Evolutionary conservation across 2,329 filamentous ascomycete species (phyloP).

Genomic region (Coniochaeta ligniaria): DNA sequence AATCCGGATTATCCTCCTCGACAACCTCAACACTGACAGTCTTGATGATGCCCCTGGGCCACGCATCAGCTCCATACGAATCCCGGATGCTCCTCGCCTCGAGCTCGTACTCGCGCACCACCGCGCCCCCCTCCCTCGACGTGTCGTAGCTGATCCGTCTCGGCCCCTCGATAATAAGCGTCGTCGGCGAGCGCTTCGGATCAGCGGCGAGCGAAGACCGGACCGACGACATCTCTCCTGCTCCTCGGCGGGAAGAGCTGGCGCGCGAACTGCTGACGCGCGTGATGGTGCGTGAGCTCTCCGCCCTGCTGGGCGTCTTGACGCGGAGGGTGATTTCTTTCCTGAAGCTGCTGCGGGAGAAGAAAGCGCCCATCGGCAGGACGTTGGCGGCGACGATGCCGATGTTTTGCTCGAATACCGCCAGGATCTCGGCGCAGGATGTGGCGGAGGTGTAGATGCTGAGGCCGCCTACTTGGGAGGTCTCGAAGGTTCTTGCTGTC

Average conservation of each 20-base stretch:
- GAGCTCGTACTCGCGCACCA: slow-evolving; percentile 5
- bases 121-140: not conserved
- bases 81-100: slow-evolving; percentile 5
- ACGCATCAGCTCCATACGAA: slow-evolving; percentile 14
- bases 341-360: slow-evolving; percentile 8
- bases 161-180: slow-evolving; percentile 18
- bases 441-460: slow-evolving; percentile 20
- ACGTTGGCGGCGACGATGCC: slow-evolving; percentile 28
- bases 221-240: slow-evolving; percentile 8
- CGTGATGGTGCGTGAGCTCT: slow-evolving; percentile 11
- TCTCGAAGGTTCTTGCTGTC: slow-evolving; percentile 26
- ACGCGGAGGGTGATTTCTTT: slow-evolving; percentile 4
- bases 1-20: slow-evolving; percentile 22
- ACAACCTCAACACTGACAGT: slow-evolving; percentile 28
- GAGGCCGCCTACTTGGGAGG: slow-evolving; percentile 18
- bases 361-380: slow-evolving; percentile 24
- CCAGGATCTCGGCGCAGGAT: slow-evolving; percentile 23
- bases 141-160: slow-evolving; percentile 12
- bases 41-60: slow-evolving; percentile 29
- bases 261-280: slow-evolving; percentile 5
- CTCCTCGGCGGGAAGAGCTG: slow-evolving; percentile 3
- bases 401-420: slow-evolving; percentile 28
- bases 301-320: slow-evolving; percentile 10
- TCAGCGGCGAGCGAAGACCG: slow-evolving; percentile 12
- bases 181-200: slow-evolving; percentile 16